Base-by-base conservation (phyloP, 805 yeast species). In the Jamesozyma hellenica region DNA sequence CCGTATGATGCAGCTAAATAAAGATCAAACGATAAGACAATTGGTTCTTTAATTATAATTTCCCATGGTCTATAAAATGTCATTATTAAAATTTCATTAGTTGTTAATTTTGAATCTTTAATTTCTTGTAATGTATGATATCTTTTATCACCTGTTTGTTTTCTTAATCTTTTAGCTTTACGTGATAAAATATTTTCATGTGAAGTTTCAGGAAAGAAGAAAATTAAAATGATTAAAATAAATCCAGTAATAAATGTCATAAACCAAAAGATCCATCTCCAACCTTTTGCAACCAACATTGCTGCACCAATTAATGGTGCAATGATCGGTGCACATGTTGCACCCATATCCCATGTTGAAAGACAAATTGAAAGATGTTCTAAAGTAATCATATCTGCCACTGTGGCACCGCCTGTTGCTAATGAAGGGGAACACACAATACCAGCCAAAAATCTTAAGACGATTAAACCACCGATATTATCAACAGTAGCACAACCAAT, bases 231-330 rank as follows among this genome's bases (percentile, higher is more conserved):
- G 0, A 70, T 28, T 10, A 67, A 52, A 9, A 27, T 33, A n/a
- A 27, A 21, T 3, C 34, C 41, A 4, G 63, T 43, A 8, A 55
- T 53, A 10, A 71, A 74, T 34, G 68, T 50, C 29, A 68, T 45
- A 38, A 71, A 61, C 79, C 80, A 74, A 50, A 74, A 72, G 9
- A 70, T 56, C 70, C 72, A 74, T 51, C 76, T 66, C 77, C 77
- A 73, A 46, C 52, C 57, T 45, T 73, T 64, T 4, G 66, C 67
- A n/a, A 61, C 68, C 4, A 63, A 60, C 51, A 77, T 58, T 4
- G 69, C 66, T 8, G 77, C 71, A 31, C 82, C 81, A 16, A 77
- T 50, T 5, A 77, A 49, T 1, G 82, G 82, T 11, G 79, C 81
- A 16, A 72, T 32, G 10, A 68, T 63, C 1, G 79, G 79, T 10